These are phyloP conservation scores for Lentinula aciculospora DNA, from an alignment of 768 basidiomycete species.

Conservation along the genomic window DNA sequence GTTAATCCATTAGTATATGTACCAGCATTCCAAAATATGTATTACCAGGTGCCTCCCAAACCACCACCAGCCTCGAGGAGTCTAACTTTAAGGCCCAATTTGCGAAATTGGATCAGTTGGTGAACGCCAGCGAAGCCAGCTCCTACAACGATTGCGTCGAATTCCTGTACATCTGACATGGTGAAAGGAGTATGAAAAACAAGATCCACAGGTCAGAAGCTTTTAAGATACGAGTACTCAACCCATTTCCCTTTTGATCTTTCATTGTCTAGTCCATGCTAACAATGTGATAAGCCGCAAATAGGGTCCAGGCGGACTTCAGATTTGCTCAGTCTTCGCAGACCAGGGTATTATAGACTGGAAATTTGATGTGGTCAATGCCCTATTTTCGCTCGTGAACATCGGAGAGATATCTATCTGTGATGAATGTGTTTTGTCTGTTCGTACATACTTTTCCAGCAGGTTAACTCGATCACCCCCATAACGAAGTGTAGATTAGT, in stretches of 20 bases:
- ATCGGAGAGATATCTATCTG: neutral
- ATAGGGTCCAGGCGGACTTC: neutral
- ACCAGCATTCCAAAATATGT: neutral
- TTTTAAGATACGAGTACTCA: neutral
- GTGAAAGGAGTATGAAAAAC: neutral
- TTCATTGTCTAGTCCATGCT: neutral
- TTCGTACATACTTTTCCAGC: neutral
- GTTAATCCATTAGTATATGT: neutral
- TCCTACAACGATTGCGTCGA: slow-evolving; percentile 3
- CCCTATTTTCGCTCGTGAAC: neutral
- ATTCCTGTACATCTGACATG: neutral
- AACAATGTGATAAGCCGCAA: neutral
- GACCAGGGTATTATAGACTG: neutral
- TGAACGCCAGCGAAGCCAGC: slow-evolving; percentile 6
- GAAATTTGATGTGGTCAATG: neutral
- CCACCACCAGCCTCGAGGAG: slow-evolving; percentile 12
- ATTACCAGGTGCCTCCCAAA: slow-evolving; percentile 14
- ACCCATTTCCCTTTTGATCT: neutral
- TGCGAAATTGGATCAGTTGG: slow-evolving; percentile 6
- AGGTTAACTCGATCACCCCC: too few relatives aligned
- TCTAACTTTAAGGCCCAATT: slow-evolving; percentile 9
- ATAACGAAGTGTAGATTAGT: too few relatives aligned
- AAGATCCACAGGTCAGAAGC: neutral
- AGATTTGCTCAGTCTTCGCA: neutral
- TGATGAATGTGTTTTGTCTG: neutral